Evolutionary conservation across 1,139 yeast genomes (phyloP).

Genomic region (Diutina siamensis): DNA sequence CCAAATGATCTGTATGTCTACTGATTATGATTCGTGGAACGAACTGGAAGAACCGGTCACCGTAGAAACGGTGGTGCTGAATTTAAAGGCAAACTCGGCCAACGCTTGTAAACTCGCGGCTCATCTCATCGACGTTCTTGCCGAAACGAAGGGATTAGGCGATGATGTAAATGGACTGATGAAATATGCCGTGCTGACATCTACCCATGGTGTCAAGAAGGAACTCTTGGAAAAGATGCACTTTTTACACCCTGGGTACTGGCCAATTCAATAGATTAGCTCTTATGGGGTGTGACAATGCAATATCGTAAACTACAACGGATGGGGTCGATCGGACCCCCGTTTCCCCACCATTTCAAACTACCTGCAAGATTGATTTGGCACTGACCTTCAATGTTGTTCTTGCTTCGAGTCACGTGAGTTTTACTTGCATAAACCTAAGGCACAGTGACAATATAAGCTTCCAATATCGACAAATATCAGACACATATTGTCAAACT

Average conservation of each 20-base stretch:
- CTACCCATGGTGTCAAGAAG: slow-evolving; percentile 62
- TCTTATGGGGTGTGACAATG: neutral
- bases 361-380: too few relatives aligned
- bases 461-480: too few relatives aligned
- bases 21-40: slow-evolving; percentile 98
- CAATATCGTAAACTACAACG: too few relatives aligned
- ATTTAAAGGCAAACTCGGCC: slow-evolving; percentile 74
- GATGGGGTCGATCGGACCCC: too few relatives aligned
- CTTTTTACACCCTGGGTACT: slow-evolving; percentile 87
- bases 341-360: too few relatives aligned
- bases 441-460: too few relatives aligned
- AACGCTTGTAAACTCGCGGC: slow-evolving; percentile 77
- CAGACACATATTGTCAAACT: too few relatives aligned
- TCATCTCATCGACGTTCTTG: slow-evolving; percentile 53
- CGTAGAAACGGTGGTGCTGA: slow-evolving; percentile 89
- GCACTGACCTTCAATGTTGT: too few relatives aligned
- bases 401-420: too few relatives aligned
- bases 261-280: slow-evolving; percentile 35
- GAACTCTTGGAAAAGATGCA: slow-evolving; percentile 72
- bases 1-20: slow-evolving; percentile 98
- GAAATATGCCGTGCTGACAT: slow-evolving; percentile 74
- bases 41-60: slow-evolving; percentile 93
- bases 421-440: too few relatives aligned
- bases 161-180: slow-evolving; percentile 62
- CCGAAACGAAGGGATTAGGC: slow-evolving; percentile 44